Evolutionary conservation across 495 filamentous ascomycete genomes (phyloP).

Genomic region (Podospora pseudoanserina): DNA sequence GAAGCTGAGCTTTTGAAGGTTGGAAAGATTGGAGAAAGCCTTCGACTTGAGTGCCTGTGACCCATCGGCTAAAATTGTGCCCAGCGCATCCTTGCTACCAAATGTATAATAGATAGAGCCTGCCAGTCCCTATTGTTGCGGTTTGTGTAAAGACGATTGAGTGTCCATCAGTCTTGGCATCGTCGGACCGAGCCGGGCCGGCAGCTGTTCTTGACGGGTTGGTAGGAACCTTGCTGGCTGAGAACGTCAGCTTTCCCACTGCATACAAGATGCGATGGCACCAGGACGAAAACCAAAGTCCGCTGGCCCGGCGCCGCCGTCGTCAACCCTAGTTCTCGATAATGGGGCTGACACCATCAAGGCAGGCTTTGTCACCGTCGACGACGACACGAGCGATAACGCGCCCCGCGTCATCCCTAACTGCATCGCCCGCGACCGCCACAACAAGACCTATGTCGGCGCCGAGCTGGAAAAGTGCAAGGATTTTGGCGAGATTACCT

Average conservation of each 20-base stretch:
- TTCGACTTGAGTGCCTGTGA: neutral
- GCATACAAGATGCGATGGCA: constrained; percentile 34
- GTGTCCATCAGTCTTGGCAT: neutral
- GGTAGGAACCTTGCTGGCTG: neutral
- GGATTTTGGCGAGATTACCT: constrained; percentile 86
- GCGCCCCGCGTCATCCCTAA: constrained; percentile 77
- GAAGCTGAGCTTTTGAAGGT: constrained; percentile 59
- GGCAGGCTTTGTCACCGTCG: constrained; percentile 67
- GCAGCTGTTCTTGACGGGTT: neutral
- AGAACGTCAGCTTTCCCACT: neutral
- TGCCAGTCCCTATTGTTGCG: no score
- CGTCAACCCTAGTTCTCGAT: constrained; percentile 80
- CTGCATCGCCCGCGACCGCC: constrained; percentile 77
- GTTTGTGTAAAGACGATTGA: no score
- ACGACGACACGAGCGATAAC: constrained; percentile 42
- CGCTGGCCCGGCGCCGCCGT: constrained; percentile 45
- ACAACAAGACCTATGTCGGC: constrained; percentile 72
- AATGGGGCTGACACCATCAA: constrained; percentile 95
- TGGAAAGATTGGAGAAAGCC: neutral
- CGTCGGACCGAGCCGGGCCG: neutral
- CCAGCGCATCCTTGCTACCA: no score
- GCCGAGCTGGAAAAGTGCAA: constrained; percentile 74
- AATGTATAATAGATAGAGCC: no score
- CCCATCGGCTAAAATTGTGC: no score
- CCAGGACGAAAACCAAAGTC: constrained; percentile 40